phyloP scores from a whole-genome alignment of 352 stramenopile genomes.

The Phytophthora pisi region DNA sequence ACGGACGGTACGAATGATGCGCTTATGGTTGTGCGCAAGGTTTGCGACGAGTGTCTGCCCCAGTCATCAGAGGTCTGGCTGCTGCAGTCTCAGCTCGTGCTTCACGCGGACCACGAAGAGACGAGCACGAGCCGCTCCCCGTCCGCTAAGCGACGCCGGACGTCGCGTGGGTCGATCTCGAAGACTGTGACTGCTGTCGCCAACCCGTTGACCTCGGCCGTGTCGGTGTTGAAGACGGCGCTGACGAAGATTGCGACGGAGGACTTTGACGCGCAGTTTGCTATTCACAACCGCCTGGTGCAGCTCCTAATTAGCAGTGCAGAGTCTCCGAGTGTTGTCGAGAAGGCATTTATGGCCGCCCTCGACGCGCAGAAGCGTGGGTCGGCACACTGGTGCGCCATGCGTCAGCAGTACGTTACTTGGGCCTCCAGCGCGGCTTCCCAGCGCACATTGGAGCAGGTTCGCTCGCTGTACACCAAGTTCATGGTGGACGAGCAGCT shows the following conservation, averaged over 20 bases:
- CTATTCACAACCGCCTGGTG: conserved; percentile 55
- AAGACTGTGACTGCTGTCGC: conserved; percentile 6
- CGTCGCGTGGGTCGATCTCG: conserved; percentile 33
- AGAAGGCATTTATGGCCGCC: conserved; percentile 60
- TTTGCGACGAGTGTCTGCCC: conserved; percentile 45
- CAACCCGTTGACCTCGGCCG: conserved; percentile 41
- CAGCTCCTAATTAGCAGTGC: conserved; percentile 54
- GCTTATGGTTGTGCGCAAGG: conserved; percentile 45
- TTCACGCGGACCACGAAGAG: conserved; percentile 49
- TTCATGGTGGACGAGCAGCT: conserved; percentile 75
- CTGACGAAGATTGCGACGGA: conserved; percentile 43
- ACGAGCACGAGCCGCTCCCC: conserved; percentile 13
- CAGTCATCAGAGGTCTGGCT: conserved; percentile 62
- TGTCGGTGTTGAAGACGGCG: conserved; percentile 58
- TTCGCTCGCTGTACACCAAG: conserved; percentile 64
- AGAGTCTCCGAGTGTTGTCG: conserved; percentile 34
- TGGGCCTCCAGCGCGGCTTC: conserved; percentile 49
- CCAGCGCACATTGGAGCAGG: conserved; percentile 37
- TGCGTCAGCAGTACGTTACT: conserved; percentile 72
- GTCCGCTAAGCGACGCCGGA: conserved; percentile 61
- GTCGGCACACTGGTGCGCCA: conserved; percentile 55
- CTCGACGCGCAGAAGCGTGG: conserved; percentile 49
- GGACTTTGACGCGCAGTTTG: conserved; percentile 55
- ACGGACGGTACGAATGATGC: conserved; percentile 59
- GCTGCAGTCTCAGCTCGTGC: conserved; percentile 72